These are phyloP conservation scores for Hypomyces perniciosus DNA, from an alignment of 2,329 filamentous ascomycete species.

Conservation along the genomic window DNA sequence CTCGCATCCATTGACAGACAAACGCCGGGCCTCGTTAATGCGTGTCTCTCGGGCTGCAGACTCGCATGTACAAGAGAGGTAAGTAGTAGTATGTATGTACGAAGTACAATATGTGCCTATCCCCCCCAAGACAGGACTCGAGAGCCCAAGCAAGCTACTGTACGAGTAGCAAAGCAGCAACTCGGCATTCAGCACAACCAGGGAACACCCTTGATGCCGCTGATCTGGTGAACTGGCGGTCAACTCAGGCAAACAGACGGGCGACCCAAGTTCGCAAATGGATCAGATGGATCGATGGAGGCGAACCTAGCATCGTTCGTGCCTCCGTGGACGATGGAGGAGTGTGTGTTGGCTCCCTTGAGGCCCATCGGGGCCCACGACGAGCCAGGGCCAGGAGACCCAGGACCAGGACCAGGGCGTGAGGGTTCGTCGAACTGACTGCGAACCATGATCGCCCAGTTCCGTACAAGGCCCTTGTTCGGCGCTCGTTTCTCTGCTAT, in stretches of 20 bases:
- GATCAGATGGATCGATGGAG: neutral
- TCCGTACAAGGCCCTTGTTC: slow-evolving; percentile 4
- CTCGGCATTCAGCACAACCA: slow-evolving; percentile 3
- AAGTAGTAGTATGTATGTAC: no score
- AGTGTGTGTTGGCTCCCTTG: slow-evolving; percentile 6
- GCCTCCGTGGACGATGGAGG: neutral
- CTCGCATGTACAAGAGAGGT: no score
- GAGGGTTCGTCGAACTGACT: slow-evolving; percentile 20
- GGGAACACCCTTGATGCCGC: slow-evolving; percentile 8
- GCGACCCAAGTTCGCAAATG: neutral
- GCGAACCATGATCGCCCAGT: slow-evolving; percentile 21
- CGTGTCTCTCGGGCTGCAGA: no score
- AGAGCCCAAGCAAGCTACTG: neutral
- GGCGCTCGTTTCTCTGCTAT: slow-evolving; percentile 4
- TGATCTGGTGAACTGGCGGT: slow-evolving; percentile 45
- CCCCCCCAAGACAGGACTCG: neutral
- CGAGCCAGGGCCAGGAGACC: no score
- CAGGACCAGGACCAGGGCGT: slow-evolving; percentile 13
- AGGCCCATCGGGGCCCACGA: neutral
- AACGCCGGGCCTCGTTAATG: neutral
- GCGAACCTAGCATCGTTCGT: neutral
- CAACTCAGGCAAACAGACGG: slow-evolving; percentile 21
- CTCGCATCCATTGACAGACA: neutral
- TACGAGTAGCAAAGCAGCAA: slow-evolving; percentile 1
- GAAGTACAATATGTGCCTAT: no score